Conservation (phyloP, 78 protist species). For the Polysphondylium violaceum region DNA sequence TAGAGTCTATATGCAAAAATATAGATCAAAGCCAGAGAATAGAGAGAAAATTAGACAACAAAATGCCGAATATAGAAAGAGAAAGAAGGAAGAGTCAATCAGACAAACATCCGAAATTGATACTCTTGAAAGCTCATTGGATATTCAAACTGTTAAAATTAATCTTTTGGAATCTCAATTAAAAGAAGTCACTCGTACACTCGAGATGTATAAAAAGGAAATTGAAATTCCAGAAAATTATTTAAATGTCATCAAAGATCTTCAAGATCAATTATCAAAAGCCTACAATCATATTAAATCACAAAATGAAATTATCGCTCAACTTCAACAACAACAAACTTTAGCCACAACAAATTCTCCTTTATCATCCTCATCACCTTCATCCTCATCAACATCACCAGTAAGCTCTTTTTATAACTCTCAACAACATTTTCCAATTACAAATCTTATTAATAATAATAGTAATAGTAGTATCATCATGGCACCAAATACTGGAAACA, state of each 20-base stretch:
- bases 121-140: slow-evolving; percentile 10
- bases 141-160: not conserved
- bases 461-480: not conserved
- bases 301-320: not conserved
- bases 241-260: not conserved
- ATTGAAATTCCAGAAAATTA: slow-evolving; percentile 10
- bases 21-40: slow-evolving; percentile 75
- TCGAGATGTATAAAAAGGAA: slow-evolving; percentile 29
- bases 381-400: slow-evolving; percentile 5
- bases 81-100: slow-evolving; percentile 71
- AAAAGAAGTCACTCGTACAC: not conserved
- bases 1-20: slow-evolving; percentile 76
- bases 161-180: slow-evolving; percentile 9
- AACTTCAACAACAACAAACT: not conserved
- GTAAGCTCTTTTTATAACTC: not conserved
- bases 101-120: slow-evolving; percentile 69
- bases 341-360: not conserved
- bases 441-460: no score
- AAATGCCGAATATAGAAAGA: slow-evolving; percentile 71
- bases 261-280: slow-evolving; percentile 5
- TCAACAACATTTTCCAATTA: not conserved
- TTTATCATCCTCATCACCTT: slow-evolving; percentile 2
- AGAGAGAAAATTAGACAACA: slow-evolving; percentile 80
- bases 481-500: not conserved
- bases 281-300: not conserved